Evolutionary conservation across 805 yeast genomes (phyloP).

Genomic region (Candida berthetii): DNA sequence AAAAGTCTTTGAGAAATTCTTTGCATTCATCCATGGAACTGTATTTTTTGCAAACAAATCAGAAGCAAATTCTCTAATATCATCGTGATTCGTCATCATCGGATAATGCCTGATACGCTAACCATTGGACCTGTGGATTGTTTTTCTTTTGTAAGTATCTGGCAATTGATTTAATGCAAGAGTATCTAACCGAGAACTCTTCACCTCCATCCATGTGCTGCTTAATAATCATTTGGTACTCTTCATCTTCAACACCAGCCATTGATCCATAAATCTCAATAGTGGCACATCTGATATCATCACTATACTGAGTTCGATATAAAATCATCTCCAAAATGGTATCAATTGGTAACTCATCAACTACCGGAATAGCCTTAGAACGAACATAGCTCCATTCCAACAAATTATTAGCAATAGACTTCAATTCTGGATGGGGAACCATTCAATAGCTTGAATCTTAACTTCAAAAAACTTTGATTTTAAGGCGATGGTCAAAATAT

Average conservation of each 20-base stretch:
- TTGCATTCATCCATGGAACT: conserved; percentile 29
- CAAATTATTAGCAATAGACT: conserved; percentile 17
- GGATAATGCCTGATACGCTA: conserved; percentile 32
- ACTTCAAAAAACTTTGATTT: conserved; percentile 37
- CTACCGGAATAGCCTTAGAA: conserved; percentile 25
- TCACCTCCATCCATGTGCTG: conserved; percentile 32
- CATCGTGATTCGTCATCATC: conserved; percentile 78
- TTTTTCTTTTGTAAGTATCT: conserved; percentile 15
- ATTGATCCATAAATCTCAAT: conserved; percentile 47
- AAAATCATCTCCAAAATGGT: conserved; percentile 24
- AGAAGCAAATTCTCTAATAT: conserved; percentile 45
- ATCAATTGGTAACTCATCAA: conserved; percentile 14
- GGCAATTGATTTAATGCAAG: conserved; percentile 37
- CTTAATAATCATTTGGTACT: conserved; percentile 27
- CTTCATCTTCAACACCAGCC: conserved; percentile 23
- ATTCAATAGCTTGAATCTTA: conserved; percentile 32
- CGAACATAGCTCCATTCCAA: conserved; percentile 38
- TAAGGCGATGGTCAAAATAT: conserved; percentile 28
- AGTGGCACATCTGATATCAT: conserved; percentile 40
- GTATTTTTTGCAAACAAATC: conserved; percentile 28
- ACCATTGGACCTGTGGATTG: conserved; percentile 15
- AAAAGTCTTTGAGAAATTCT: conserved; percentile 11
- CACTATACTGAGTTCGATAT: conserved; percentile 28
- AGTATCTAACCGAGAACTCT: conserved; percentile 38
- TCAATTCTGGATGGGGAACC: conserved; percentile 6